These are phyloP conservation scores for Blumeria graminis DNA, from an alignment of 2,329 filamentous ascomycete species.

Conservation along the genomic window DNA sequence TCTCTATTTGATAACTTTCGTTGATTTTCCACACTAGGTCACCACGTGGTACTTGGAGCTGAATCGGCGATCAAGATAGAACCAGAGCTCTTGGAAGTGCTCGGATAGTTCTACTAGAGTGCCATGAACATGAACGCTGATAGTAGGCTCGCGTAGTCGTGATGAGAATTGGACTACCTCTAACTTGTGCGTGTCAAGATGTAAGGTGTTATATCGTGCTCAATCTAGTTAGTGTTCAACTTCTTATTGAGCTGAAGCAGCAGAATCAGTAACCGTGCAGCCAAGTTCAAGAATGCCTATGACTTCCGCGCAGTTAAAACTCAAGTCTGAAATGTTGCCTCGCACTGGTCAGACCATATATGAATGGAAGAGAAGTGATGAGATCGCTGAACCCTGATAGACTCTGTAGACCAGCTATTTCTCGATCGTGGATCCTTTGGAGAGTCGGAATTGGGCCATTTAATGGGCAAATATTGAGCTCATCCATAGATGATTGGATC, in stretches of 20 bases:
- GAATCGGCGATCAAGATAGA: neutral
- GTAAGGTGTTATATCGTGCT: neutral
- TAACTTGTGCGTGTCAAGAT: neutral
- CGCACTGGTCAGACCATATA: neutral
- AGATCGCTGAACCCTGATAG: neutral
- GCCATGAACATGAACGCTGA: neutral
- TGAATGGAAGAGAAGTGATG: neutral
- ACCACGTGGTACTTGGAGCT: neutral
- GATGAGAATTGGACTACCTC: neutral
- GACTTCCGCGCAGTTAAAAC: neutral
- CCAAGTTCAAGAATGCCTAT: neutral
- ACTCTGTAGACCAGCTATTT: neutral
- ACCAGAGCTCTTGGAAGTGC: neutral
- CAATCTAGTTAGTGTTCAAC: neutral
- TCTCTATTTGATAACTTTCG: neutral
- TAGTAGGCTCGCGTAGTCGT: neutral
- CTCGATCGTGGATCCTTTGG: slow-evolving; percentile 6
- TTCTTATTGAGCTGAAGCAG: neutral
- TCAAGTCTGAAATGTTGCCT: neutral
- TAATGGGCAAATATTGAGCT: neutral
- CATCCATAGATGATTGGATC: neutral
- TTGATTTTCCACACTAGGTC: neutral
- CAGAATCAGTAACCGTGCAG: neutral
- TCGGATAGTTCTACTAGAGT: neutral
- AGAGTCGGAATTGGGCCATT: neutral